These are phyloP conservation scores for Alternaria sp. DNA, from an alignment of 2,329 filamentous ascomycete genomes.

Conservation along the genomic window DNA sequence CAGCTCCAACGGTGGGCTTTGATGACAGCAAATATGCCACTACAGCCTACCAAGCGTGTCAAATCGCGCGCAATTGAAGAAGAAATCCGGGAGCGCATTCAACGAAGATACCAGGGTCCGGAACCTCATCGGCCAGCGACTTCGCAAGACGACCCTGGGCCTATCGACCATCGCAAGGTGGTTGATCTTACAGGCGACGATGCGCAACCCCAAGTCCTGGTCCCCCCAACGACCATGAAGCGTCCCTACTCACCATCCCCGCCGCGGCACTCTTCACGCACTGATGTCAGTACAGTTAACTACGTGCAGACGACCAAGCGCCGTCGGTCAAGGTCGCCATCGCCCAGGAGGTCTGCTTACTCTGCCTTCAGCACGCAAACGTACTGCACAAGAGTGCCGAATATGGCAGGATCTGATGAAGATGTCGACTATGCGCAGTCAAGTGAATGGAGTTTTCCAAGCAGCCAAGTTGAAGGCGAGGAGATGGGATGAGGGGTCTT, in stretches of 20 bases:
- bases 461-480: slow-evolving; percentile 4
- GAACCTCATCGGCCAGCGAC: neutral
- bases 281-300: slow-evolving; percentile 1
- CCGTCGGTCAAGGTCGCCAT: slow-evolving; percentile 9
- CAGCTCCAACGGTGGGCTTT: slow-evolving; percentile 24
- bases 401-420: neutral
- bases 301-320: slow-evolving; percentile 10
- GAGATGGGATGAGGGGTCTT: neutral
- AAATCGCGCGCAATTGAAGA: slow-evolving; percentile 14
- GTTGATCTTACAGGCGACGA: slow-evolving; percentile 6
- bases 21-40: slow-evolving; percentile 16
- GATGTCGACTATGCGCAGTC: slow-evolving; percentile 17
- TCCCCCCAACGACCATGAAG: slow-evolving; percentile 2
- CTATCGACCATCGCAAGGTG: neutral
- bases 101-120: slow-evolving; percentile 12
- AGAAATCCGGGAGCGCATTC: slow-evolving; percentile 14
- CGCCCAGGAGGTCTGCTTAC: slow-evolving; percentile 1
- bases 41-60: neutral
- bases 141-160: neutral
- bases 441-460: slow-evolving; percentile 21
- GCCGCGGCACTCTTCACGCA: neutral
- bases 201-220: neutral
- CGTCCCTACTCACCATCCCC: slow-evolving; percentile 9
- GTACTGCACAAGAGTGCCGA: neutral
- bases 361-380: neutral